Evolutionary conservation across 805 yeast species (phyloP), one percentile per base, ranked within the genome.

Genomic region (Suhomyces canberraensis): DNA sequence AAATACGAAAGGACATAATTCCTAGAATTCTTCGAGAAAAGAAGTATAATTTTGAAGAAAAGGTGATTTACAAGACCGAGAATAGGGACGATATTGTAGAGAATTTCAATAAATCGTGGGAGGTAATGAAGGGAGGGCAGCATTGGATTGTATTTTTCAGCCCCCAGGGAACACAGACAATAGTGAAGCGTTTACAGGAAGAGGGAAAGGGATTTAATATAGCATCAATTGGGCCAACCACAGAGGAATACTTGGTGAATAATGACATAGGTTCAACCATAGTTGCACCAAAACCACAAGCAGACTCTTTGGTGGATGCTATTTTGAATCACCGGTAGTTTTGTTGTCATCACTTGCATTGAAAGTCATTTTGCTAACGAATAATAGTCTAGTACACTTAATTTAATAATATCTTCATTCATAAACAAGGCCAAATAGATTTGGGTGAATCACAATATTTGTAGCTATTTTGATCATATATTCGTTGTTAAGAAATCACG

Each of bases 201-300:
- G 27, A 27, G 9, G 4, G 15, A 16, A 13, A 20, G 3, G 8
- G 20, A n/a, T 57, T 67, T 29, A 71, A 68, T 32, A 62, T 88
- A 11, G 96, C 95, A 0, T 79, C 90, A 3, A 91, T 91, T 40
- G 98, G 98, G 0, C 97, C 97, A 2, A 91, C 97, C 0, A 91
- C 98, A 0, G 78, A 83, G 37, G 69, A 65, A 26, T 88, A 75
- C 50, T 60, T 90, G 29, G 25, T 56, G 4, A 56, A 66, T 1
- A 67, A 75, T 14, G 81, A 78, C 0, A 54, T 91, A 3, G 45
- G 30, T 0, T 86, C 90, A 1, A 61, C 75, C 26, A 75, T 84
- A 1, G 84, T 83, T 3, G 81, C 96, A 3, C 59, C 61, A 4
- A 79, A 78, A 40, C 98, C 98, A 0, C 80, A 80, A 21, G 88